phyloP scores from a whole-genome alignment of 106 monocot species.

The Amphibolis antarctica region DNA sequence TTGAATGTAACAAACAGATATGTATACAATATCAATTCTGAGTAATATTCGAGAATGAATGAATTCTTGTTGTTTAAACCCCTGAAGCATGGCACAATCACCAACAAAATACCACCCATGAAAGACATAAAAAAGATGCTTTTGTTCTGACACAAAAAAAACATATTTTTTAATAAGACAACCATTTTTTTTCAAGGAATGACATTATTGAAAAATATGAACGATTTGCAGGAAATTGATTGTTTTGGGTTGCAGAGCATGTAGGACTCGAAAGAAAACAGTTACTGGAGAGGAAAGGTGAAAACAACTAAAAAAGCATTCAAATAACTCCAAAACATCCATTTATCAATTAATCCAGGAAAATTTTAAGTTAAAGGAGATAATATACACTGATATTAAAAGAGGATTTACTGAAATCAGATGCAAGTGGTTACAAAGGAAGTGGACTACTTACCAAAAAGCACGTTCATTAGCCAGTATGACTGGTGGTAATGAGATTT shows the following conservation, averaged over 20 bases:
- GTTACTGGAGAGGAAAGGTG: too few relatives aligned
- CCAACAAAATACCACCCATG: too few relatives aligned
- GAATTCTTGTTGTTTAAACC: too few relatives aligned
- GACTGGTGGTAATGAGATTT: slow-evolving; percentile 60
- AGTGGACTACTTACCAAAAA: slow-evolving; percentile 32
- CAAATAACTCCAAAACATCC: too few relatives aligned
- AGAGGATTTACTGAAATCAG: neutral
- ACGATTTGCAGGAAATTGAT: neutral
- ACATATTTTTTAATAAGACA: neutral
- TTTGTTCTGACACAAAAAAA: neutral
- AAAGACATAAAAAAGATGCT: too few relatives aligned
- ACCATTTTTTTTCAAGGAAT: neutral
- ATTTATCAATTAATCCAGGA: neutral
- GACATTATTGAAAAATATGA: neutral
- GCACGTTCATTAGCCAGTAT: slow-evolving; percentile 75
- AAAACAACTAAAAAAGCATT: too few relatives aligned
- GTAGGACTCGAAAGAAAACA: too few relatives aligned
- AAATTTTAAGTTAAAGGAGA: neutral
- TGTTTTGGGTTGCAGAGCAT: too few relatives aligned
- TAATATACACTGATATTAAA: neutral
- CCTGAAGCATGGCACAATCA: too few relatives aligned
- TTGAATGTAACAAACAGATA: too few relatives aligned
- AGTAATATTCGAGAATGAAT: too few relatives aligned
- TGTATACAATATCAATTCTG: too few relatives aligned
- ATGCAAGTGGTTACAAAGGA: neutral